Conservation (phyloP, 2,329 filamentous ascomycete species). For the Calonectria henricotiae region DNA sequence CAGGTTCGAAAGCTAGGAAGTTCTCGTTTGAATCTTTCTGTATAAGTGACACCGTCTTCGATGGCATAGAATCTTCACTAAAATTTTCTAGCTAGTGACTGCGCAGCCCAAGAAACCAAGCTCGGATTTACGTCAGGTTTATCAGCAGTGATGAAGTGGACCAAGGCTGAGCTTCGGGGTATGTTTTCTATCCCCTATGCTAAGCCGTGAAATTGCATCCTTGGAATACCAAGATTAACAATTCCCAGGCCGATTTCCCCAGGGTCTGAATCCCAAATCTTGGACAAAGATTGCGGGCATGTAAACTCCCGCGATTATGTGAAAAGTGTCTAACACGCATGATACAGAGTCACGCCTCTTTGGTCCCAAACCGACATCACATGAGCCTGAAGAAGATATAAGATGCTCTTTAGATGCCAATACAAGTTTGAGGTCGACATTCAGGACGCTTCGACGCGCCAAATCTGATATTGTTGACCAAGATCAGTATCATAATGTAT, state of each 20-base stretch:
- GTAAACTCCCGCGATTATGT: neutral
- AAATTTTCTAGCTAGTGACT: neutral
- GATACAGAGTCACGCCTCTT: constrained; percentile 31
- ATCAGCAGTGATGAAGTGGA: constrained; percentile 31
- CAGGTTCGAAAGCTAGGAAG: neutral
- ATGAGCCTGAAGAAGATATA: neutral
- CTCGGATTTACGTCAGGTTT: neutral
- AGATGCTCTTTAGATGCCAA: neutral
- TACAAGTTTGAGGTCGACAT: neutral
- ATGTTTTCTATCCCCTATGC: neutral
- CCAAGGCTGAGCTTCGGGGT: constrained; percentile 36
- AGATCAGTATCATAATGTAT: neutral
- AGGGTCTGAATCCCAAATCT: constrained; percentile 22
- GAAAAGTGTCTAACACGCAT: neutral
- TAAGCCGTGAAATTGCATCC: neutral
- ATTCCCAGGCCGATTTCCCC: constrained; percentile 16
- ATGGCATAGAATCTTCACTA: neutral
- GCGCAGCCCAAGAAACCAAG: neutral
- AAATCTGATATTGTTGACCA: constrained; percentile 28
- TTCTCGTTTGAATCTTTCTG: neutral
- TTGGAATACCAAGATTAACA: neutral
- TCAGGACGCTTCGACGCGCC: constrained; percentile 11
- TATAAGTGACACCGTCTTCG: neutral
- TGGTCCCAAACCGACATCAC: neutral
- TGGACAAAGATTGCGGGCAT: constrained; percentile 35